Evolutionary conservation across 225 moss, liverwort and hornwort genomes (phyloP).

Genomic region (Bryoerythrophyllum caledonicum): DNA sequence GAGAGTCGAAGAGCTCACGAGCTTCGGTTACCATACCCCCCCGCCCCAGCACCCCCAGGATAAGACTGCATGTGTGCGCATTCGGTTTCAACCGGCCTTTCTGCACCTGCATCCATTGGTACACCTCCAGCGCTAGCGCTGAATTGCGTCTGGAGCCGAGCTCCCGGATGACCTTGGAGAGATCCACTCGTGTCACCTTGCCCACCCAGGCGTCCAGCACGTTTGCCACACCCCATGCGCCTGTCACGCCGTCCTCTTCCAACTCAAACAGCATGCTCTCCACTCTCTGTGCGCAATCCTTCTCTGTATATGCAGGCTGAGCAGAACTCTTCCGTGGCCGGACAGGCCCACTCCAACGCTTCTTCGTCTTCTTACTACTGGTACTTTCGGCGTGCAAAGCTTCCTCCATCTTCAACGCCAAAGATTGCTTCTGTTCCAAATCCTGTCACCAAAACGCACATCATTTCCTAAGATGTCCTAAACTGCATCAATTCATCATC

Average conservation of each 20-base stretch:
- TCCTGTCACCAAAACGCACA: constrained; percentile 29
- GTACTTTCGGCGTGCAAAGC: constrained; percentile 18
- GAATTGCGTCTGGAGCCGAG: constrained; percentile 54
- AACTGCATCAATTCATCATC: background rate
- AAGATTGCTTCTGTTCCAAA: constrained; percentile 31
- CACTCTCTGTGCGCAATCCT: constrained; percentile 59
- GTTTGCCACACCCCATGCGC: constrained; percentile 61
- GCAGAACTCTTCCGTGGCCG: constrained; percentile 38
- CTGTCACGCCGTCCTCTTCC: constrained; percentile 37
- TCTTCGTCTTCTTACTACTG: constrained; percentile 30
- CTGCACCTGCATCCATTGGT: constrained; percentile 88
- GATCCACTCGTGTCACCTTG: constrained; percentile 78
- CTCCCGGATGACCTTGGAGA: constrained; percentile 71
- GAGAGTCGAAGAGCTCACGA: constrained; percentile 63
- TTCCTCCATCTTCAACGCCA: constrained; percentile 31
- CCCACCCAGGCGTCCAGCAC: constrained; percentile 84
- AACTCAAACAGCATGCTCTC: constrained; percentile 60
- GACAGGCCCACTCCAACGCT: constrained; percentile 50
- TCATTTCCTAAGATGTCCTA: constrained; percentile 10
- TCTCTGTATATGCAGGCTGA: constrained; percentile 54
- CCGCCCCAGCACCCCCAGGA: constrained; percentile 80
- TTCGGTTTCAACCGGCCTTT: constrained; percentile 81
- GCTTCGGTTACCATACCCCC: constrained; percentile 71
- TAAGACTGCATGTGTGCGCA: constrained; percentile 63
- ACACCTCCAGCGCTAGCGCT: constrained; percentile 64